phyloP scores from a whole-genome alignment of 192 early-diverging fungal species.

The Coemansia sp. region DNA sequence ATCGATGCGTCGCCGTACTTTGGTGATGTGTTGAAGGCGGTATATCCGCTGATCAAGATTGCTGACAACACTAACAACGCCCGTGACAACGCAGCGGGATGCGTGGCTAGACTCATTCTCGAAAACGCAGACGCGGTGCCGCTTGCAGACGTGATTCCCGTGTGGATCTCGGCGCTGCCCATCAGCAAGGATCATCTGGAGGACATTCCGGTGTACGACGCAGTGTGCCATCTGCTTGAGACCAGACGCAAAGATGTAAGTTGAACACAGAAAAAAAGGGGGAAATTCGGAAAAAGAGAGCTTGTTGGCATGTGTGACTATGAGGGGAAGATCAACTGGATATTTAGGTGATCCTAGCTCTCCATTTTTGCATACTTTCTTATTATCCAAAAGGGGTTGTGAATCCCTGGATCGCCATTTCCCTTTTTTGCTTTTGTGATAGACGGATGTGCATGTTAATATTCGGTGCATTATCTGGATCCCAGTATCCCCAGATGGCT shows the following conservation, averaged over 20 bases:
- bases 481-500: not conserved
- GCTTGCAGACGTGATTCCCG: constrained; percentile 69
- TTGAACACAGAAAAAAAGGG: not conserved
- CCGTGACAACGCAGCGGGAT: constrained; percentile 78
- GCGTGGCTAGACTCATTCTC: constrained; percentile 75
- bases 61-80: constrained; percentile 49
- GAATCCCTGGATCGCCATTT: constrained; percentile 7
- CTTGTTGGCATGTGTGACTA: not conserved
- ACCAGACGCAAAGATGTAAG: constrained; percentile 50
- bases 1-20: constrained; percentile 72
- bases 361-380: not conserved
- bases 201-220: constrained; percentile 74
- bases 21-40: constrained; percentile 58
- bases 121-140: constrained; percentile 69
- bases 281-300: too few species aligned
- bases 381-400: not conserved
- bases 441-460: constrained; percentile 1
- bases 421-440: not conserved
- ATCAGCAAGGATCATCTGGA: constrained; percentile 76
- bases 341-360: not conserved
- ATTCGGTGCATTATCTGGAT: constrained; percentile 1
- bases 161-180: constrained; percentile 67
- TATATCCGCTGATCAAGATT: constrained; percentile 65
- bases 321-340: not conserved
- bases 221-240: constrained; percentile 65